phyloP scores from a whole-genome alignment of 768 basidiomycete genomes.

The Tylopilus balloui region DNA sequence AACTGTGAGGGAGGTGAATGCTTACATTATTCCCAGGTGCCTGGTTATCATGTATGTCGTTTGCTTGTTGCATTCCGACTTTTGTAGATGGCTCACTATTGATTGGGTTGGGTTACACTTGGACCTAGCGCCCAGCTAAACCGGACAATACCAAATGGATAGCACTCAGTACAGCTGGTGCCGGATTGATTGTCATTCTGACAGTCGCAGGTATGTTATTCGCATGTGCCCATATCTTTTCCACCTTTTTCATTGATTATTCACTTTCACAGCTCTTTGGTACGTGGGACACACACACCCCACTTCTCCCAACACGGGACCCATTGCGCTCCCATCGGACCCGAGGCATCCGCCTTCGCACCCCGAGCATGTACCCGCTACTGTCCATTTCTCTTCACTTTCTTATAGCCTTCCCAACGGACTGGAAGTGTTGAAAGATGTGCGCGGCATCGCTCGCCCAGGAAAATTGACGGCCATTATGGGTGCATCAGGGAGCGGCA shows the following conservation, averaged over 20 bases:
- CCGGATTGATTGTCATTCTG: constrained; percentile 67
- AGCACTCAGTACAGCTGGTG: constrained; percentile 77
- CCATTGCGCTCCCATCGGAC: constrained; percentile 85
- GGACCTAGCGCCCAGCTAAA: constrained; percentile 60
- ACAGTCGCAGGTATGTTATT: constrained; percentile 51
- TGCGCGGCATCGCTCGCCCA: constrained; percentile 80
- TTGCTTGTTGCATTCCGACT: neutral
- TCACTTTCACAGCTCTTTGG: constrained; percentile 63
- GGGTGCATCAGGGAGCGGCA: constrained; percentile 95
- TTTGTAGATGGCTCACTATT: neutral
- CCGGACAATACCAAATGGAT: constrained; percentile 82
- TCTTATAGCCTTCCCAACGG: constrained; percentile 66
- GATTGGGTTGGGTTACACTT: neutral
- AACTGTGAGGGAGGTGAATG: constrained; percentile 90
- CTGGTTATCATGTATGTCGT: constrained; percentile 69
- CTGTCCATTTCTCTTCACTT: constrained; percentile 84
- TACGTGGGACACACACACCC: constrained; percentile 73
- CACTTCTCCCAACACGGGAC: constrained; percentile 43
- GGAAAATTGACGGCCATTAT: constrained; percentile 94
- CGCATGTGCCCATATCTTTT: neutral
- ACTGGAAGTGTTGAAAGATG: constrained; percentile 68
- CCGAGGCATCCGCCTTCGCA: constrained; percentile 52
- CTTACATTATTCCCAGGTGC: constrained; percentile 88
- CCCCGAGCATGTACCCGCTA: constrained; percentile 87
- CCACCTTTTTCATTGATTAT: neutral